These are phyloP conservation scores for Candida glucosophila DNA, from an alignment of 1,139 yeast genomes.

Conservation along the genomic window DNA sequence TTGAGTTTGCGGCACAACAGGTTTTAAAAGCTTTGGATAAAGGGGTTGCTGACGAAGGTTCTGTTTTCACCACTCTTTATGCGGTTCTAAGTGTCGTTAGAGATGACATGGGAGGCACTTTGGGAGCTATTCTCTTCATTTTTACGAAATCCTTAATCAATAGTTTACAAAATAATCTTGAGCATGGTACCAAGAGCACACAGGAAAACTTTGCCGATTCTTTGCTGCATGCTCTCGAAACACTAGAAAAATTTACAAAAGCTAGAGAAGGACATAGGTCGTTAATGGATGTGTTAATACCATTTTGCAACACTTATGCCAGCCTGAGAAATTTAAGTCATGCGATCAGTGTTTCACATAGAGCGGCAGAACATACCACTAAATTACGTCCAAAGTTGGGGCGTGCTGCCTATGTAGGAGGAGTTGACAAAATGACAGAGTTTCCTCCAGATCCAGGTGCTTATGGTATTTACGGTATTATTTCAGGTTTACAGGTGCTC, in stretches of 20 bases:
- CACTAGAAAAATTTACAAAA: slow-evolving; percentile 32
- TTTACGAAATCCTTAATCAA: slow-evolving; percentile 35
- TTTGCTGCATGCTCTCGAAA: slow-evolving; percentile 21
- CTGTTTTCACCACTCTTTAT: slow-evolving; percentile 19
- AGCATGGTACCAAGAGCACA: slow-evolving; percentile 6
- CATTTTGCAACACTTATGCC: slow-evolving; percentile 27
- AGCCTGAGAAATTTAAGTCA: slow-evolving; percentile 15
- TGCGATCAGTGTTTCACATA: slow-evolving; percentile 26
- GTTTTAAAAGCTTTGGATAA: slow-evolving; percentile 24
- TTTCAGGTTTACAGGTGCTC: slow-evolving; percentile 9
- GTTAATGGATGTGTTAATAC: slow-evolving; percentile 46
- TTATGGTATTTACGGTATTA: slow-evolving; percentile 18
- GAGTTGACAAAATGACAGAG: slow-evolving; percentile 12
- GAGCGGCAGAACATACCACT: slow-evolving; percentile 35
- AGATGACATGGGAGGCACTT: slow-evolving; percentile 48
- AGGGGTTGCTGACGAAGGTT: slow-evolving; percentile 9
- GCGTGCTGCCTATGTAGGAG: slow-evolving; percentile 39
- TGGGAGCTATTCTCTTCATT: slow-evolving; percentile 41
- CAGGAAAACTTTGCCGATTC: slow-evolving; percentile 19
- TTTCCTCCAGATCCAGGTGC: slow-evolving; percentile 43
- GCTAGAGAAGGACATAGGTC: slow-evolving; percentile 46
- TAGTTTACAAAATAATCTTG: slow-evolving; percentile 15
- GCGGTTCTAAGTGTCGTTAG: slow-evolving; percentile 32
- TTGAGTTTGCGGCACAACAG: slow-evolving; percentile 34
- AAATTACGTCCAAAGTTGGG: slow-evolving; percentile 34